Evolutionary conservation across 139 green algal species (phyloP).

Genomic region (Choricystis sp.): DNA sequence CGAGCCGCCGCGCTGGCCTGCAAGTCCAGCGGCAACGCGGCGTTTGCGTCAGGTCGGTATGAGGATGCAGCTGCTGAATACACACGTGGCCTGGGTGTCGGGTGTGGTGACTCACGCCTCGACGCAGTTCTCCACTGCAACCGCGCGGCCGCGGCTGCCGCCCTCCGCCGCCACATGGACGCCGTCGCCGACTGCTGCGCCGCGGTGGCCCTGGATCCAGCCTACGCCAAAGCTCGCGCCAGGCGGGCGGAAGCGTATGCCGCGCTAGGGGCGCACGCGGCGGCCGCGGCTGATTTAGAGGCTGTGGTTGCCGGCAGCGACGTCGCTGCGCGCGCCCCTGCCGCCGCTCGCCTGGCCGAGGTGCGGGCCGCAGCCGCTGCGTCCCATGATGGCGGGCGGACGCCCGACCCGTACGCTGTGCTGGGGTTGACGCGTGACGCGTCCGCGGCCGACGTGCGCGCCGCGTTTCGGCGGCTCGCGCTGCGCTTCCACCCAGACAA

Average conservation of each 20-base stretch:
- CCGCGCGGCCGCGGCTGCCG: conserved; percentile 51
- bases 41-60: background rate
- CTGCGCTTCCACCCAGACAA: conserved; percentile 81
- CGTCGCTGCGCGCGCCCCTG: background rate
- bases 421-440: conserved; percentile 16
- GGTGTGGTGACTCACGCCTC: conserved; percentile 10
- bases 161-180: conserved; percentile 14
- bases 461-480: conserved; percentile 56
- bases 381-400: background rate
- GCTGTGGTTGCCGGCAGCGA: conserved; percentile 9
- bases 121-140: conserved; percentile 62
- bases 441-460: conserved; percentile 45
- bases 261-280: conserved; percentile 16
- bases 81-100: background rate
- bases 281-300: conserved; percentile 7
- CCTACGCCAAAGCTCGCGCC: conserved; percentile 30
- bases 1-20: background rate
- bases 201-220: conserved; percentile 39
- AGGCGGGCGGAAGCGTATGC: conserved; percentile 22
- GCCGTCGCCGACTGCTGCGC: conserved; percentile 61
- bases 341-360: conserved; percentile 2
- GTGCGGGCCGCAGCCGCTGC: background rate
- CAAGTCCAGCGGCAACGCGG: background rate
- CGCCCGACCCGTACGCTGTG: conserved; percentile 14
- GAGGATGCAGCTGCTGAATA: conserved; percentile 3